A percentile compares a stretch with the other conserved stretches of the same genome.
Evolutionary conservation across 176 grass and related monocot species (phyloP).

Genomic region (Calamus simplicifolius): DNA sequence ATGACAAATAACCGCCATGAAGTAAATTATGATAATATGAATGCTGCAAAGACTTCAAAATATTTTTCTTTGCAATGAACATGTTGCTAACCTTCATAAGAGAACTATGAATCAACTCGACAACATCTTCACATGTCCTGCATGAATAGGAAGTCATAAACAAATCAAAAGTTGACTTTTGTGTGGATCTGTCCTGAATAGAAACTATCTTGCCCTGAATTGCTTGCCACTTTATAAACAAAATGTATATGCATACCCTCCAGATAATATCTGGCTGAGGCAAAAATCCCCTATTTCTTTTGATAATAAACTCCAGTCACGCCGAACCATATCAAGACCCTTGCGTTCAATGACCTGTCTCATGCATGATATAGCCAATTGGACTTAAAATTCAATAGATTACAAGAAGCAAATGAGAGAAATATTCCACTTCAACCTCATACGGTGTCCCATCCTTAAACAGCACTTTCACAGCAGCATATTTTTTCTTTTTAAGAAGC

Average conservation of each 20-base stretch:
- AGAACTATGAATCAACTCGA: conserved; percentile 66
- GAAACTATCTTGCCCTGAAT: not conserved
- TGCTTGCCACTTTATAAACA: too few relatives aligned
- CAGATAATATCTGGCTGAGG: conserved; percentile 84
- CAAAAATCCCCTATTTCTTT: conserved; percentile 93
- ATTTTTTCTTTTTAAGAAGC: conserved; percentile 99
- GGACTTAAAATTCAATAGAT: too few relatives aligned
- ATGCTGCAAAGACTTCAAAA: too few relatives aligned
- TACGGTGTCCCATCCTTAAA: conserved; percentile 39
- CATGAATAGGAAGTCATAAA: conserved; percentile 18
- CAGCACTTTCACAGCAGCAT: conserved; percentile 83
- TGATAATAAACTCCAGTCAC: conserved; percentile 98
- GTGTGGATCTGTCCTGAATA: not conserved
- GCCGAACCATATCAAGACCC: conserved; percentile 91
- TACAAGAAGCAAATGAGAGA: too few relatives aligned
- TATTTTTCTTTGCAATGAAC: too few relatives aligned
- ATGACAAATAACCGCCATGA: not conserved
- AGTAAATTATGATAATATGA: too few relatives aligned
- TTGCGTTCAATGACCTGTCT: conserved; percentile 87
- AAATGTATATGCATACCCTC: conserved; percentile 42
- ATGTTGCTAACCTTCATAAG: conserved; percentile 52
- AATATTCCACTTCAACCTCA: conserved; percentile 29
- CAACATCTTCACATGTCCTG: conserved; percentile 71
- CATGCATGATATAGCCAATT: conserved; percentile 24
- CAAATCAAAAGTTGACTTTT: conserved; percentile 17